Percentiles rank a stretch among this genome's conserved stretches.
Conservation (phyloP, 1,139 yeast genomes). For the Torulaspora globosa region DNA sequence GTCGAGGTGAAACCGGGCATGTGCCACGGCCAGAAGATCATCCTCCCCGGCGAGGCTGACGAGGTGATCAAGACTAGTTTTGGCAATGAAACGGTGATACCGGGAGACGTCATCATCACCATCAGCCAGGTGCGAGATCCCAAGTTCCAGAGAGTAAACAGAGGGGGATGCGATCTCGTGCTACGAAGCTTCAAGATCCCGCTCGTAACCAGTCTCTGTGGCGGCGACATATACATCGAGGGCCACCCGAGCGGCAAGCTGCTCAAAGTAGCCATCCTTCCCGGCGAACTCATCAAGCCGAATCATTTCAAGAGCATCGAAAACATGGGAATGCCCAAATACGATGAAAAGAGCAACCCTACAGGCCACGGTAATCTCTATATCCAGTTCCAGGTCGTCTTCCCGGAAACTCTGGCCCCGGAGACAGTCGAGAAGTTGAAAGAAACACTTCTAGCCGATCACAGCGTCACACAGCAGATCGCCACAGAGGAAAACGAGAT, state of each 20-base stretch:
- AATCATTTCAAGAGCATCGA: conserved; percentile 28
- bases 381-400: conserved; percentile 26
- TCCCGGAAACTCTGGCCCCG: conserved; percentile 23
- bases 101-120: conserved; percentile 62
- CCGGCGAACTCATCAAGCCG: conserved; percentile 28
- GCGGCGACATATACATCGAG: conserved; percentile 29
- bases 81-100: conserved; percentile 40
- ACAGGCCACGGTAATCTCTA: conserved; percentile 19
- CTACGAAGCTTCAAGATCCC: conserved; percentile 24
- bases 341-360: conserved; percentile 4
- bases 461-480: conserved; percentile 15
- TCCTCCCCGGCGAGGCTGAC: conserved; percentile 58
- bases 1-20: conserved; percentile 54
- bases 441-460: conserved; percentile 20
- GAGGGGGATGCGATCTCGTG: conserved; percentile 21
- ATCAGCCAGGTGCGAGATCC: conserved; percentile 32
- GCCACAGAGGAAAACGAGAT: conserved; percentile 12
- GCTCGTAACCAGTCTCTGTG: conserved; percentile 31
- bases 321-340: conserved; percentile 32
- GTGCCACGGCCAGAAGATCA: conserved; percentile 47
- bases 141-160: conserved; percentile 19
- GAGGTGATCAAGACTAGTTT: conserved; percentile 46
- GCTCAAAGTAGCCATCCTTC: conserved; percentile 28
- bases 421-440: conserved; percentile 23
- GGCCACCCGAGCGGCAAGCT: conserved; percentile 30